Conservation (phyloP, 768 basidiomycete species). For the Tricholoma hemisulphureum region DNA sequence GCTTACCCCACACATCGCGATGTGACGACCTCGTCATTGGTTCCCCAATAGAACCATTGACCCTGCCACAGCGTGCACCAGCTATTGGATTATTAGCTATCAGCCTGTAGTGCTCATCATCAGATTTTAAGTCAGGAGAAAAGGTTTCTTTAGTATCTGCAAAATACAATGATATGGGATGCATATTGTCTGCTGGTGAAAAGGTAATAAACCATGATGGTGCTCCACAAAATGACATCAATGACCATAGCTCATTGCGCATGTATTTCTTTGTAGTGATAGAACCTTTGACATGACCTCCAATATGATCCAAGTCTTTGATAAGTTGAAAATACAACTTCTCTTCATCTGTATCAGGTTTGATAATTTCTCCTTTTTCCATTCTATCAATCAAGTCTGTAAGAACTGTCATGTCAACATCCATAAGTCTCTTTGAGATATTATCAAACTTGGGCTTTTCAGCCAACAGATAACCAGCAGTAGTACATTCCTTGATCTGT, state of each 20-base stretch:
- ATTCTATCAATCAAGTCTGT: too few relatives aligned
- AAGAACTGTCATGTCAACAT: too few relatives aligned
- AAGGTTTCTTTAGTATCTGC: background rate
- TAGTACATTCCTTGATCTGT: too few relatives aligned
- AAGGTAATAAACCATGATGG: background rate
- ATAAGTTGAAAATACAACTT: slow-evolving; percentile 16
- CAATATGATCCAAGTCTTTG: background rate
- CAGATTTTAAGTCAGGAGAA: background rate
- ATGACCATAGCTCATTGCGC: background rate
- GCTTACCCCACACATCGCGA: too few relatives aligned
- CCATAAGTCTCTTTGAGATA: too few relatives aligned
- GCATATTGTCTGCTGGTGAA: background rate
- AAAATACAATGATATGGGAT: background rate
- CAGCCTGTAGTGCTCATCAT: background rate
- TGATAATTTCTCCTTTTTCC: too few relatives aligned
- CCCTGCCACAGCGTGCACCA: too few relatives aligned
- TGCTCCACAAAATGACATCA: background rate
- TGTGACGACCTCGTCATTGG: too few relatives aligned
- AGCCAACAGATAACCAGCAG: too few relatives aligned
- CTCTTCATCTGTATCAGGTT: background rate
- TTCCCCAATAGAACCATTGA: too few relatives aligned
- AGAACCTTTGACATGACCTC: background rate
- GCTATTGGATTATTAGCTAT: background rate
- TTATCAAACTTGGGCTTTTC: too few relatives aligned
- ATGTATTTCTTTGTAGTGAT: background rate